Conservation (phyloP, 1,284 basidiomycete genomes). For the Malassezia nana region DNA sequence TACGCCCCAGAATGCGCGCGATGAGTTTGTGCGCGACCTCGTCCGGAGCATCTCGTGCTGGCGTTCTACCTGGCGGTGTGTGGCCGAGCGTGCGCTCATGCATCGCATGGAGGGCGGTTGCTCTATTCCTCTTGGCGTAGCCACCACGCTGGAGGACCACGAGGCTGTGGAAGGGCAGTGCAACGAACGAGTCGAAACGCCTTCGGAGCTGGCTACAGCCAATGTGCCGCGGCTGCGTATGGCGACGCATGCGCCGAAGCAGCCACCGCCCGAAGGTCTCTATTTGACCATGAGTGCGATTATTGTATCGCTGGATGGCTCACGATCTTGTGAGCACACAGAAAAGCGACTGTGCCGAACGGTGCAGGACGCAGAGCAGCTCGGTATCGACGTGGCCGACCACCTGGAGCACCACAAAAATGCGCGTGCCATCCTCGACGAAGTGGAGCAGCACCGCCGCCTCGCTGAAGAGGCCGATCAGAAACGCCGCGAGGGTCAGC, state of each 20-base stretch:
- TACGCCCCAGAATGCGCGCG: constrained; percentile 37
- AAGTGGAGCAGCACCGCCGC: constrained; percentile 44
- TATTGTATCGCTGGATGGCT: constrained; percentile 46
- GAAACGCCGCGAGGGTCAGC: constrained; percentile 21
- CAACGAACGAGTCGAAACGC: constrained; percentile 27
- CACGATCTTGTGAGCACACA: constrained; percentile 25
- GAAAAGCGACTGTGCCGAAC: constrained; percentile 22
- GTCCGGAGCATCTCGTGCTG: constrained; percentile 40
- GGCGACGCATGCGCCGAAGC: neutral
- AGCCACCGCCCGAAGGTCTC: constrained; percentile 22
- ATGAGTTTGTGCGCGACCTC: constrained; percentile 34
- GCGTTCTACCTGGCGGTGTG: constrained; percentile 37
- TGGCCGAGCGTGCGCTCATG: constrained; percentile 68
- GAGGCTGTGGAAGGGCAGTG: constrained; percentile 30
- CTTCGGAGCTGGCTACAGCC: neutral
- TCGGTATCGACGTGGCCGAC: constrained; percentile 35
- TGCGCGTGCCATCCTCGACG: constrained; percentile 37
- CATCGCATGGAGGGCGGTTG: constrained; percentile 88
- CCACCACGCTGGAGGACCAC: constrained; percentile 51
- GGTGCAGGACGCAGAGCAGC: constrained; percentile 27
- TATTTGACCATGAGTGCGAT: constrained; percentile 35
- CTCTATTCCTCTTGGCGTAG: constrained; percentile 88
- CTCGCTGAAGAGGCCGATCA: constrained; percentile 41
- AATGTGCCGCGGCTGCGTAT: neutral
- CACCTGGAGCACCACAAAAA: constrained; percentile 33